These are phyloP conservation scores for Lasiodiplodia sp. DNA, from an alignment of 2,329 filamentous ascomycete genomes.

Conservation along the genomic window DNA sequence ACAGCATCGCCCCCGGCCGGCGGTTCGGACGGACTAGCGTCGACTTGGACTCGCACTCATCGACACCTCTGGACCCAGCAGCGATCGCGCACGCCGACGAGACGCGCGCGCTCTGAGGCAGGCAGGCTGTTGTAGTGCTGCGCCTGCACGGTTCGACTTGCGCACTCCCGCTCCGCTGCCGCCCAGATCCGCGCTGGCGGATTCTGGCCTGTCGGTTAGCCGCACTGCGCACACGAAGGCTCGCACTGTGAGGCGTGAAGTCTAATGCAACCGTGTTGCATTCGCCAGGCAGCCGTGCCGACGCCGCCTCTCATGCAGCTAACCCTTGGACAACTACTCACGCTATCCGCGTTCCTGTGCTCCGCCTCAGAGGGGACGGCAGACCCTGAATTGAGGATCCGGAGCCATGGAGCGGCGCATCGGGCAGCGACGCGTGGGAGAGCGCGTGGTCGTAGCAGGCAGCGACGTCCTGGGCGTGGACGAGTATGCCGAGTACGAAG, in stretches of 20 bases:
- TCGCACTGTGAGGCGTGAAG: constrained; percentile 8
- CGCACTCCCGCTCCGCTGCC: constrained; percentile 17
- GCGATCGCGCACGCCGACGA: not conserved
- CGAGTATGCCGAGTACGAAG: not conserved
- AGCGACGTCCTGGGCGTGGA: not conserved
- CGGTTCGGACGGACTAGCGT: not conserved
- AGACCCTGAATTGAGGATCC: not conserved
- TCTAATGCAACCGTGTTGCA: constrained; percentile 9
- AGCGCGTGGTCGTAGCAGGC: too few species aligned
- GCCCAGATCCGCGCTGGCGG: constrained; percentile 2
- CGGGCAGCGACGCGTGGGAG: not conserved
- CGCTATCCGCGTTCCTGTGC: not conserved
- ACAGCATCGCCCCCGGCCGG: constrained; percentile 16
- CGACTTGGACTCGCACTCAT: not conserved
- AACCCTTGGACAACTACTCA: not conserved
- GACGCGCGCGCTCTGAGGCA: not conserved
- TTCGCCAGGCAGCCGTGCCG: constrained; percentile 8
- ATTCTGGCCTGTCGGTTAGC: not conserved
- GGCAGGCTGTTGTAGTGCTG: not conserved
- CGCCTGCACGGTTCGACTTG: not conserved
- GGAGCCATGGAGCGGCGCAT: not conserved
- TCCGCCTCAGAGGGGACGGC: not conserved
- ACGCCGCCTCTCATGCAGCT: not conserved
- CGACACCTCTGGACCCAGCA: not conserved
- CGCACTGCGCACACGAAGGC: not conserved